A percentile compares a stretch with the other conserved stretches of the same genome.
phyloP scores from a whole-genome alignment of 2,329 filamentous ascomycete species.

The Penicillium sp. region DNA sequence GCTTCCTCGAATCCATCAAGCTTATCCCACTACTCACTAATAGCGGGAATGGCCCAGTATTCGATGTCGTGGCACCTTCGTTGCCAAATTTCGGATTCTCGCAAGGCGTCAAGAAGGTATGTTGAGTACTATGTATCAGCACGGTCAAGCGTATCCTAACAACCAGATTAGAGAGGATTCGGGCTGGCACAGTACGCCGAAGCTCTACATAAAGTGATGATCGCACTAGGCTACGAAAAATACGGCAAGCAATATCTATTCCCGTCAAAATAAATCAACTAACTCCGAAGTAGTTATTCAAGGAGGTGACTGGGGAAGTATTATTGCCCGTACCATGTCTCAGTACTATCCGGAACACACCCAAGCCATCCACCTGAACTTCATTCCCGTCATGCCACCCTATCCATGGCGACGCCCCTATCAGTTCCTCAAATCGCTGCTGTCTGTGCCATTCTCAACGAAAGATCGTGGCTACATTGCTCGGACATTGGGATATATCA shows the following conservation, averaged over 20 bases:
- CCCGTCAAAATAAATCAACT: background rate
- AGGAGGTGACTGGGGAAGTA: constrained; percentile 69
- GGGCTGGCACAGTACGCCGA: constrained; percentile 62
- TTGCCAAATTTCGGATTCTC: constrained; percentile 59
- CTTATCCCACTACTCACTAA: constrained; percentile 48
- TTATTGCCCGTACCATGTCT: constrained; percentile 62
- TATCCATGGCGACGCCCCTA: constrained; percentile 53
- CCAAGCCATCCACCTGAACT: constrained; percentile 63
- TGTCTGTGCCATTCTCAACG: constrained; percentile 31
- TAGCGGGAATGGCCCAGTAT: constrained; percentile 42
- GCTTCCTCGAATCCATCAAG: constrained; percentile 56
- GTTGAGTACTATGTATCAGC: background rate
- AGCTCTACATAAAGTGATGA: constrained; percentile 66
- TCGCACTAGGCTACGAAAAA: constrained; percentile 61
- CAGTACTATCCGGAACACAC: constrained; percentile 57
- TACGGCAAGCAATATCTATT: constrained; percentile 44
- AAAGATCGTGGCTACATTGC: constrained; percentile 25
- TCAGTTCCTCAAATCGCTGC: constrained; percentile 45
- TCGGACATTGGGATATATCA: constrained; percentile 23
- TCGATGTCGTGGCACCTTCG: constrained; percentile 54
- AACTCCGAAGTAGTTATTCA: constrained; percentile 43
- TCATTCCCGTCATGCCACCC: constrained; percentile 51
- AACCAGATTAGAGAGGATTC: constrained; percentile 52
- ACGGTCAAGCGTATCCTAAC: background rate
- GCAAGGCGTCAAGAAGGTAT: constrained; percentile 39